These are phyloP conservation scores for Triticum urartu DNA, from an alignment of 176 grass and related monocot species.

Conservation along the genomic window DNA sequence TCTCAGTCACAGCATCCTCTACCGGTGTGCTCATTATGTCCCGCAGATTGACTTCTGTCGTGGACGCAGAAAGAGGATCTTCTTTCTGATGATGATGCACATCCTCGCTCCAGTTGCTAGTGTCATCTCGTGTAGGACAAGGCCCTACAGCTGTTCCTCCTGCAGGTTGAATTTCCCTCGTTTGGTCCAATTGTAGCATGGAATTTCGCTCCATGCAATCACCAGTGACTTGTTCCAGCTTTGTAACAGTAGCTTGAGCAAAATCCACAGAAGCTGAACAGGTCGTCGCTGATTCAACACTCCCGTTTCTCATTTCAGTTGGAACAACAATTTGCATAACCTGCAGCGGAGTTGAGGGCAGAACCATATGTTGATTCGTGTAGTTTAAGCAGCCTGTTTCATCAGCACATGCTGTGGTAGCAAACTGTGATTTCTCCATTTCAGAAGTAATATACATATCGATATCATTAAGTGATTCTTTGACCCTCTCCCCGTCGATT, in stretches of 20 bases:
- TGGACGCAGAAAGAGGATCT: slow-evolving; percentile 31
- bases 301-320: slow-evolving; percentile 15
- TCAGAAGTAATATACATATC: slow-evolving; percentile 43
- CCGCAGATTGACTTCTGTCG: slow-evolving; percentile 18
- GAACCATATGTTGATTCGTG: slow-evolving; percentile 1
- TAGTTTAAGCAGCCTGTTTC: not conserved
- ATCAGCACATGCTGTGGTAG: not conserved
- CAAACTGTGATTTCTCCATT: slow-evolving; percentile 30
- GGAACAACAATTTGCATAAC: slow-evolving; percentile 29
- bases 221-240: slow-evolving; percentile 18
- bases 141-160: not conserved
- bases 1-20: slow-evolving; percentile 26
- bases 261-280: slow-evolving; percentile 16
- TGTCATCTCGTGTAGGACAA: not conserved
- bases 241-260: slow-evolving; percentile 4
- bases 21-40: slow-evolving; percentile 33
- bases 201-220: slow-evolving; percentile 33
- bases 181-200: slow-evolving; percentile 49
- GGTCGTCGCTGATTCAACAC: not conserved
- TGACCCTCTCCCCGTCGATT: slow-evolving; percentile 18
- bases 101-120: slow-evolving; percentile 6
- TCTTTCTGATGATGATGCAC: slow-evolving; percentile 24
- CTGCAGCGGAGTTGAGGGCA: not conserved
- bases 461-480: slow-evolving; percentile 36
- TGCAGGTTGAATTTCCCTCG: slow-evolving; percentile 30